Percentiles rank a stretch among this genome's conserved stretches.
These are phyloP conservation scores for Asterophora lycoperdoides DNA, from an alignment of 768 basidiomycete species.

Conservation along the genomic window DNA sequence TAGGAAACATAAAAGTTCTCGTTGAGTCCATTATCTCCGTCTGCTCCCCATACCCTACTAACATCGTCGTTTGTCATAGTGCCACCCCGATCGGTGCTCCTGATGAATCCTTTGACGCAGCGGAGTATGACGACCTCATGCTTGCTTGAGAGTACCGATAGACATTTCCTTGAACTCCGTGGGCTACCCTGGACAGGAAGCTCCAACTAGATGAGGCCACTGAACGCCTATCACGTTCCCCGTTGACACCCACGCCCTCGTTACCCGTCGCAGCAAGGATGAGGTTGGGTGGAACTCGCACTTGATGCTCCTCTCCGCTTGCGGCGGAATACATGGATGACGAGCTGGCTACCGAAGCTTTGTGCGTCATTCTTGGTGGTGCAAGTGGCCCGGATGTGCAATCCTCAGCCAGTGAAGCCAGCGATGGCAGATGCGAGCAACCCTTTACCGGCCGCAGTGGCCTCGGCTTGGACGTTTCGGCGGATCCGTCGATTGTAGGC, in stretches of 20 bases:
- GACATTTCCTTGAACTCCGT: constrained; percentile 6
- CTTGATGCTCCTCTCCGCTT: constrained; percentile 27
- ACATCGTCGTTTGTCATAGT: constrained; percentile 13
- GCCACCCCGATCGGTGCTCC: constrained; percentile 18
- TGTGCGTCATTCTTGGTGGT: constrained; percentile 18
- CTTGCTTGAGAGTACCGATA: constrained; percentile 14
- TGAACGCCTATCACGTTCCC: constrained; percentile 19
- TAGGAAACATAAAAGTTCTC: constrained; percentile 4
- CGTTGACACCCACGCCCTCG: constrained; percentile 13
- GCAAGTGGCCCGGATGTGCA: neutral
- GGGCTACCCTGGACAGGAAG: constrained; percentile 12
- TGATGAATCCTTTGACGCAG: constrained; percentile 11
- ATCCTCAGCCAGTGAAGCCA: neutral
- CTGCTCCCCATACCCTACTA: constrained; percentile 2
- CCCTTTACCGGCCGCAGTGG: constrained; percentile 12
- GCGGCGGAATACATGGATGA: constrained; percentile 26
- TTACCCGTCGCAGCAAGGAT: constrained; percentile 34
- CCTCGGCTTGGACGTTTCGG: constrained; percentile 12
- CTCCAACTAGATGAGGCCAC: constrained; percentile 16
- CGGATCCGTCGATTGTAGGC: neutral
- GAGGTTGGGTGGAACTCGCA: constrained; percentile 26
- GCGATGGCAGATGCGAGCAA: constrained; percentile 8
- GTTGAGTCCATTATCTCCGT: constrained; percentile 3
- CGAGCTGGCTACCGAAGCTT: constrained; percentile 27
- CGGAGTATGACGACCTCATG: constrained; percentile 6